Evolutionary conservation across 495 filamentous ascomycete genomes (phyloP), one percentile per base, ranked within the genome.

Genomic region (Evansstolkia leycettana): DNA sequence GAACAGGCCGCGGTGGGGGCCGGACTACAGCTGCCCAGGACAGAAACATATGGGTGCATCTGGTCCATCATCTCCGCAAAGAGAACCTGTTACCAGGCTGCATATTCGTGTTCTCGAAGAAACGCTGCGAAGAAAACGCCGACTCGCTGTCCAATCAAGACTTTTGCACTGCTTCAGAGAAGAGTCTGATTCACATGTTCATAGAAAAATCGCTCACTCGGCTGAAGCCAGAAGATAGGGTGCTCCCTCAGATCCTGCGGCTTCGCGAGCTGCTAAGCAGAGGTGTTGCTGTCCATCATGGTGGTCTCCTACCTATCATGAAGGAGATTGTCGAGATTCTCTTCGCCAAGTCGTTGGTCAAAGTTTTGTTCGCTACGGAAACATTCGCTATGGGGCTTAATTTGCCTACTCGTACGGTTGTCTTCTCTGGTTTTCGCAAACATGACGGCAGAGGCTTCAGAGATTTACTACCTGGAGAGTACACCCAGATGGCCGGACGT

Each of bases 381-480:
- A 98, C 90, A 0, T 98, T 98, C 57, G 90, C 90, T 18, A 98
- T 98, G 90, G 90, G 90, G 25, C 62, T 98, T 14, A 98, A 98
- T 48, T 61, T 98, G 37, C 90, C 90, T 10, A 98, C 90, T 6
- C 73, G 90, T 43, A 98, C 90, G 1, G 90, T 98, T 2, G 89
- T 94, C 7, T 98, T 98, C 52, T 96, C 90, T 28, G 92, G 92
- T 10, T 95, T 85, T 57, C 75, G 92, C 33, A 98, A 98, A 50
- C 87, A 93, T 42, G 90, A 96, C 51, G 90, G 88, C 24, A 82
- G 87, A 48, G 60, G 66, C 8, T 96, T 96, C 67, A 73, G 90
- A 44, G 88, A 95, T 54, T 70, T 98, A 2, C 66, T 89, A 2
- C 89, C 90, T 1, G 92, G 90, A 6, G 90, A 98, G 54, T 96